phyloP scores from a whole-genome alignment of 345 rosid species.

The Lenwebbia sp. region DNA sequence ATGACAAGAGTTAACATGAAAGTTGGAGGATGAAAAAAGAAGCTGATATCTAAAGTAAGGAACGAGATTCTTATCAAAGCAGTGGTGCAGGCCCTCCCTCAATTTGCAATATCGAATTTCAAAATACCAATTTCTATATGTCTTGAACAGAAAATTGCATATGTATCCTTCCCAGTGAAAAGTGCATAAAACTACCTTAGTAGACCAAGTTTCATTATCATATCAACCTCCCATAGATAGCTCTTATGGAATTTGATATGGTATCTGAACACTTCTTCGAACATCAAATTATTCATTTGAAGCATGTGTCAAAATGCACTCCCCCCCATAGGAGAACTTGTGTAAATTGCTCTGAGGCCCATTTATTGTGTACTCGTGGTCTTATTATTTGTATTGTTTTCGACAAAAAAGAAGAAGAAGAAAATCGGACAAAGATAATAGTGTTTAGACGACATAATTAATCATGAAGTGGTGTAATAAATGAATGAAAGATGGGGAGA shows the following conservation, averaged over 20 bases:
- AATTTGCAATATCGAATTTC: not conserved
- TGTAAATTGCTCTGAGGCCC: not conserved
- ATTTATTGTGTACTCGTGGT: accelerated
- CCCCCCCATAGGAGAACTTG: not conserved
- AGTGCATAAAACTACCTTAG: not conserved
- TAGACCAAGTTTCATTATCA: not conserved
- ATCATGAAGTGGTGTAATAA: not conserved
- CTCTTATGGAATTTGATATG: not conserved
- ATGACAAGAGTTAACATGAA: not conserved
- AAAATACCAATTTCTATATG: not conserved
- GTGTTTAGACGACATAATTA: not conserved
- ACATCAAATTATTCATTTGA: not conserved
- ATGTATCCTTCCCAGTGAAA: not conserved
- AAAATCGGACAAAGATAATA: not conserved
- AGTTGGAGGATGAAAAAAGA: not conserved
- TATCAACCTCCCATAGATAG: not conserved
- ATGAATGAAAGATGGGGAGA: not conserved
- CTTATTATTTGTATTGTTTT: not conserved
- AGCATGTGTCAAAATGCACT: not conserved
- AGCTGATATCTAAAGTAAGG: not conserved
- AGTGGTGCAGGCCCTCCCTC: not conserved
- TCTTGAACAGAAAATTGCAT: not conserved
- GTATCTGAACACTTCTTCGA: not conserved
- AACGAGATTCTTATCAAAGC: not conserved
- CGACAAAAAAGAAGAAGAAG: not conserved